Conservation (phyloP, 768 basidiomycete genomes). For the Hemileccinum impolitum region DNA sequence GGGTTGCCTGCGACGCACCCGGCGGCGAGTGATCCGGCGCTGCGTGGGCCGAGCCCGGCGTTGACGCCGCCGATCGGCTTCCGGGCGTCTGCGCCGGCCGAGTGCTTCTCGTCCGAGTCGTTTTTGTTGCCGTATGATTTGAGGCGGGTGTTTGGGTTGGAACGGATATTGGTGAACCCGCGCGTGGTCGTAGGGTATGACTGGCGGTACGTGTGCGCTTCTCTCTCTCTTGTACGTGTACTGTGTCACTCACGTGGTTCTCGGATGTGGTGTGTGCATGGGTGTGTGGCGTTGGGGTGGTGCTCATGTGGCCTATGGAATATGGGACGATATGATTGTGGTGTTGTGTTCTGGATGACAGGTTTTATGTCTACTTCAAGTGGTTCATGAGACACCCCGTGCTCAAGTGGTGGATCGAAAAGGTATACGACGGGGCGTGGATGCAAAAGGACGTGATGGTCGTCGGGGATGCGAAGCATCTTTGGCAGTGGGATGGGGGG, state of each 20-base stretch:
- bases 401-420: constrained; percentile 42
- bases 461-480: constrained; percentile 29
- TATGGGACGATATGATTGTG: no score
- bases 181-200: constrained; percentile 37
- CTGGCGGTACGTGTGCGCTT: constrained; percentile 26
- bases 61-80: constrained; percentile 16
- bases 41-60: constrained; percentile 17
- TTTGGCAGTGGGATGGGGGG: constrained; percentile 23
- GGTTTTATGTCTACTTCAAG: constrained; percentile 34
- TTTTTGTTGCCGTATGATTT: constrained; percentile 43
- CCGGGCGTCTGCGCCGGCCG: constrained; percentile 13
- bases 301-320: no score
- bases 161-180: constrained; percentile 37
- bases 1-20: constrained; percentile 15
- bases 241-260: no score
- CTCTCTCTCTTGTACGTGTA: neutral
- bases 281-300: no score
- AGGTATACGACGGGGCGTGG: constrained; percentile 35
- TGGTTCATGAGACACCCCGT: constrained; percentile 37
- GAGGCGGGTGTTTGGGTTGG: constrained; percentile 36
- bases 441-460: constrained; percentile 36
- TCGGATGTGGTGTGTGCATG: no score
- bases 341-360: neutral
- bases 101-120: constrained; percentile 33
- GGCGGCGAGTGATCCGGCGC: constrained; percentile 4